Evolutionary conservation across 345 rosid species (phyloP).

Genomic region (Ceriops decandra): DNA sequence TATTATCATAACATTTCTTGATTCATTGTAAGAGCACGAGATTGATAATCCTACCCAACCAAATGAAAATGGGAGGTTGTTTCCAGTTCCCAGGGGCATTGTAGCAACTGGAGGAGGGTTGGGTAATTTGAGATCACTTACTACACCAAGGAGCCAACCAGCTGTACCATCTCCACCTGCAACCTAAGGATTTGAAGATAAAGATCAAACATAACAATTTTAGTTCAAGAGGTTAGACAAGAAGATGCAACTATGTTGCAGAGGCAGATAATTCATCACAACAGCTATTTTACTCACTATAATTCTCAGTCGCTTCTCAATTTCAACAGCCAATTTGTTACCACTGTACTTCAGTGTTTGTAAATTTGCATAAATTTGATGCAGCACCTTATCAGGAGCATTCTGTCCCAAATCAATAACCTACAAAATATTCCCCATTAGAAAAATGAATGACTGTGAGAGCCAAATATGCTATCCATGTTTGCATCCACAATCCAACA

Average conservation of each 20-base stretch:
- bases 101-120: slow-evolving; percentile 64
- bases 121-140: slow-evolving; percentile 68
- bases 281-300: slow-evolving; percentile 43
- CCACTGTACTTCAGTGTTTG: slow-evolving; percentile 38
- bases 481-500: not conserved
- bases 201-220: not conserved
- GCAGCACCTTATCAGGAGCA: slow-evolving; percentile 51
- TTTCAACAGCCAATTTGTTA: slow-evolving; percentile 47
- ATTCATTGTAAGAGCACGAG: not conserved
- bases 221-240: too few relatives aligned
- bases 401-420: slow-evolving; percentile 55
- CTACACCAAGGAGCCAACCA: slow-evolving; percentile 71
- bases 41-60: slow-evolving; percentile 52
- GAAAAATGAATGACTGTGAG: too few relatives aligned
- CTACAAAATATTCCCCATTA: slow-evolving; percentile 22
- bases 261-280: not conserved
- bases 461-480: too few relatives aligned
- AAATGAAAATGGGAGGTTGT: slow-evolving; percentile 70
- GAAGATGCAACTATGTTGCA: too few relatives aligned
- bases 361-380: slow-evolving; percentile 42
- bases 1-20: not conserved
- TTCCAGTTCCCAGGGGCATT: slow-evolving; percentile 73
- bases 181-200: slow-evolving; percentile 38
- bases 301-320: slow-evolving; percentile 49
- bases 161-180: slow-evolving; percentile 85